phyloP scores from a whole-genome alignment of 73 alveolate species.

The Urostyla sp. region DNA sequence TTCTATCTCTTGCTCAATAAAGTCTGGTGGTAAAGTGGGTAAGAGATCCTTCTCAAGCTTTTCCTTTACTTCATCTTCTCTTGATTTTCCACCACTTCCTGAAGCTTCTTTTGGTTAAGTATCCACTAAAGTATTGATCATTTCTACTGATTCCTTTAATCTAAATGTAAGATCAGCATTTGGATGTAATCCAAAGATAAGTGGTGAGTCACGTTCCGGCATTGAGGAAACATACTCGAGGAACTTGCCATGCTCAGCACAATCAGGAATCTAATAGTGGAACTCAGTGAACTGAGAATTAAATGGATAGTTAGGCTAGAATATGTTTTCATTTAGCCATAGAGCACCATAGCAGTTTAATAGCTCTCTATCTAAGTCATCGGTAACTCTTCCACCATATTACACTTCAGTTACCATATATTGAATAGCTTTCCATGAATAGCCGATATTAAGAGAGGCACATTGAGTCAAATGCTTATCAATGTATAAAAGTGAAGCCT shows the following conservation, averaged over 20 bases:
- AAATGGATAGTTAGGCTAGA: constrained; percentile 76
- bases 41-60: constrained; percentile 83
- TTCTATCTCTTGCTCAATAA: constrained; percentile 91
- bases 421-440: constrained; percentile 95
- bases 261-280: constrained; percentile 97
- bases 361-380: constrained; percentile 95
- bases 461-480: constrained; percentile 97
- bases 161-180: constrained; percentile 99
- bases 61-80: constrained; percentile 95
- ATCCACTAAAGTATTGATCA: constrained; percentile 97
- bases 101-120: constrained; percentile 99
- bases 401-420: constrained; percentile 99
- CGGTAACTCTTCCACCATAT: constrained; percentile 99
- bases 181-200: constrained; percentile 98
- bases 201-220: constrained; percentile 99
- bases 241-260: constrained; percentile 89
- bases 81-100: constrained; percentile 97
- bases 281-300: constrained; percentile 84
- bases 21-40: constrained; percentile 93
- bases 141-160: constrained; percentile 98
- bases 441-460: constrained; percentile 84
- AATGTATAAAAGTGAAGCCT: constrained; percentile 97
- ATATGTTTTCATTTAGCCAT: constrained; percentile 80
- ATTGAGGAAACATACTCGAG: constrained; percentile 92
- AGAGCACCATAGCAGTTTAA: constrained; percentile 92